A percentile compares a stretch with the other conserved stretches of the same genome.
phyloP scores from a whole-genome alignment of 129 eudicot species.

The Helianthus tuberosus region DNA sequence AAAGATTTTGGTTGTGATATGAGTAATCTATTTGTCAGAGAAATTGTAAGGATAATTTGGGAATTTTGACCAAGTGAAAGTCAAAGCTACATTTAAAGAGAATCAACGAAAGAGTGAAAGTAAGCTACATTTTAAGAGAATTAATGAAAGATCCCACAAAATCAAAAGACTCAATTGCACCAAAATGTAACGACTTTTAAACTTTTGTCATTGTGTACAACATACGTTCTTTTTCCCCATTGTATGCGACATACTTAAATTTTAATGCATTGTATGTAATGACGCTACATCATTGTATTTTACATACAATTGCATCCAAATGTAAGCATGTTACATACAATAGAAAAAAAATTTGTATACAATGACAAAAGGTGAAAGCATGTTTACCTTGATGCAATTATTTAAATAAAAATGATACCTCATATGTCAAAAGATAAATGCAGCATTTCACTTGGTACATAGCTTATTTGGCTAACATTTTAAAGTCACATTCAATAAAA shows the following conservation, averaged over 20 bases:
- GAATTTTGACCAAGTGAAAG: slow-evolving; percentile 1
- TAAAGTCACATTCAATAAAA: background rate
- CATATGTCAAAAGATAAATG: background rate
- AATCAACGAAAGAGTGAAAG: background rate
- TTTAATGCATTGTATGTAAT: background rate
- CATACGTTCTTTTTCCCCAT: background rate
- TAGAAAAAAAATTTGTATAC: background rate
- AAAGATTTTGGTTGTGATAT: slow-evolving; percentile 14
- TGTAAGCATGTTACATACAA: background rate
- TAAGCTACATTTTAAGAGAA: background rate
- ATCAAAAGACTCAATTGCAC: background rate
- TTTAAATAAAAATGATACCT: background rate
- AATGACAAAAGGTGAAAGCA: background rate
- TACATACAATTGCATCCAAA: background rate
- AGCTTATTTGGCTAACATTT: background rate
- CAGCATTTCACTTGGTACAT: background rate
- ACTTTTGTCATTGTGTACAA: slow-evolving; percentile 4
- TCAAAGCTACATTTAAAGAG: too few species aligned
- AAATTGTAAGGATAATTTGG: slow-evolving; percentile 17
- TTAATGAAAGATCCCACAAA: background rate
- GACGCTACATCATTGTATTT: background rate
- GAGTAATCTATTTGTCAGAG: too few species aligned
- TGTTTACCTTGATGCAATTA: background rate
- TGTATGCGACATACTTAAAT: background rate
- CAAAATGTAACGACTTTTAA: background rate